Evolutionary conservation across 2,329 filamentous ascomycete genomes (phyloP).

Genomic region (Diaporthe sp.): DNA sequence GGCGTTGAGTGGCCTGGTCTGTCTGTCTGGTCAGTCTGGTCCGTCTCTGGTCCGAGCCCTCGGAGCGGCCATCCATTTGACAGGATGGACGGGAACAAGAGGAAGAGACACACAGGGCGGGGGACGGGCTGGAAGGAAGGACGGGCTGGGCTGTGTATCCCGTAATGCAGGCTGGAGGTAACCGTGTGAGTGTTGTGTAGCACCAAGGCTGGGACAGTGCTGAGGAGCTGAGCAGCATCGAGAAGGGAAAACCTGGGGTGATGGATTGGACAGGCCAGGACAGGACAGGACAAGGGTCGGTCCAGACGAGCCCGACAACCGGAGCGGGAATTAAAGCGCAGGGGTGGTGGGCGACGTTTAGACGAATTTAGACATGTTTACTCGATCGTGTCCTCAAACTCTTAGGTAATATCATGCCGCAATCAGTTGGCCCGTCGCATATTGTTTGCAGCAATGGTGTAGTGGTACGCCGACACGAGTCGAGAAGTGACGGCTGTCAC

Average conservation of each 20-base stretch:
- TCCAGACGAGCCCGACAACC: constrained; percentile 5
- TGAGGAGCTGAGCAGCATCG: not conserved
- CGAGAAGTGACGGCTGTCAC: not conserved
- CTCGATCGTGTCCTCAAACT: constrained; percentile 32
- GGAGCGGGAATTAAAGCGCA: constrained; percentile 27
- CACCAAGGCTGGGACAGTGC: not conserved
- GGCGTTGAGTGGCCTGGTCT: not conserved
- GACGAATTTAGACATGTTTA: constrained; percentile 24
- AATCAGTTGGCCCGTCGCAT: constrained; percentile 9
- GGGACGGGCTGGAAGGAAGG: not conserved
- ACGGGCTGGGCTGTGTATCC: not conserved
- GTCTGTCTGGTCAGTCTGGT: too few relatives aligned
- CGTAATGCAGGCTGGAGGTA: not conserved
- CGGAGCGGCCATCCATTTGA: constrained; percentile 28
- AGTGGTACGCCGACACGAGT: constrained; percentile 10
- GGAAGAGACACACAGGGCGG: too few relatives aligned
- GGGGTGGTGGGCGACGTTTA: constrained; percentile 1
- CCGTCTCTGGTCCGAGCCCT: constrained; percentile 21
- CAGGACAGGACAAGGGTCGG: too few relatives aligned
- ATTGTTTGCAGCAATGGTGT: constrained; percentile 1
- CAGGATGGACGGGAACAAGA: not conserved
- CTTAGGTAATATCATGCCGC: constrained; percentile 29
- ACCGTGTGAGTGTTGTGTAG: not conserved
- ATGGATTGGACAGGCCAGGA: not conserved
- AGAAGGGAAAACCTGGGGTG: constrained; percentile 16